Base-by-base conservation (phyloP, 768 basidiomycete genomes). In the Auricularia cornea region DNA sequence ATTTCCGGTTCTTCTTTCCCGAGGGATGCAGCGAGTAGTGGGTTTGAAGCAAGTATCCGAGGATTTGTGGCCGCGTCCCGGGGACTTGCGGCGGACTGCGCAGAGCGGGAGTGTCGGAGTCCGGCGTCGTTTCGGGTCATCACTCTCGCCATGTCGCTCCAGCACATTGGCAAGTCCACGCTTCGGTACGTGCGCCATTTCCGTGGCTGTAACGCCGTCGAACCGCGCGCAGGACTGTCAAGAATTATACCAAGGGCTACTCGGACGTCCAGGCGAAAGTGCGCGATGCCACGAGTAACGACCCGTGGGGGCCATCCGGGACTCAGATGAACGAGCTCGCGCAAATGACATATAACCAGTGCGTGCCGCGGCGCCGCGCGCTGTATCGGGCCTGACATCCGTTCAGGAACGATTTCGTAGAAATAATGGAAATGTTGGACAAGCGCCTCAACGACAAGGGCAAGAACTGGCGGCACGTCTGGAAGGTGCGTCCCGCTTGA, bases 351-450 rank as follows among this genome's bases (percentile, higher is more conserved):
- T 98, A 92, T 75, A 97, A 97, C 77, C 96, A 97, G 95, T 94
- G 69, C 72, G 90, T 81, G 33, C 32, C 31, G 20, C 23, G 64
- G 57, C 61, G 63, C 28, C 2, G 31, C 14, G 57, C 26, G 52
- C 16, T 40, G 10, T 57, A 3, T 26, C 38, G 41, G 18, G 26
- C 62, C 40, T 3, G 60, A 29, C 16, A 54, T 52, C 59, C 20
- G 62, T 83, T 6, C 68, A 85, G 94, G 76, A 89, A 87, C 64
- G 95, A 98, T 70, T 99, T 99, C 73, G 94, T 98, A 14, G 97
- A 99, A 78, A 92, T 99, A 71, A 98, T 99, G 94, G 97, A 99
- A 80, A 97, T 98, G 93, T 82, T 99, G 59, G 97, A 98, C 77
- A 98, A 99, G 77, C 87, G 97, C 60, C 78, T 99, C 66, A 94